Conservation (phyloP, 1,139 yeast genomes). For the Yamadazyma conglobata region DNA sequence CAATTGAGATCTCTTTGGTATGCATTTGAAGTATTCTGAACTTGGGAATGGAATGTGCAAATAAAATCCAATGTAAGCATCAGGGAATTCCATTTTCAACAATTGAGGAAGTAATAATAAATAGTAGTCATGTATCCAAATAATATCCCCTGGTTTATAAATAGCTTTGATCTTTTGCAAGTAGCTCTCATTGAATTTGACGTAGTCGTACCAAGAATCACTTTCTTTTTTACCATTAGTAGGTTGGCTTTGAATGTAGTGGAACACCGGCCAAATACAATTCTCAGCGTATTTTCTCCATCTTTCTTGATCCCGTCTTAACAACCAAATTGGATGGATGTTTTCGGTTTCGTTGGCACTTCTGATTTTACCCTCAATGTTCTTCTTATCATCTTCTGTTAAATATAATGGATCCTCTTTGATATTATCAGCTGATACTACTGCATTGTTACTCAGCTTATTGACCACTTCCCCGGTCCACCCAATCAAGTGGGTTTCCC, state of each 20-base stretch:
- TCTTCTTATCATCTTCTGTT: constrained; percentile 51
- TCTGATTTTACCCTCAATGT: constrained; percentile 43
- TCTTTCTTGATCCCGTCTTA: constrained; percentile 66
- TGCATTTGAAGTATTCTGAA: constrained; percentile 87
- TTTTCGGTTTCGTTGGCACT: constrained; percentile 44
- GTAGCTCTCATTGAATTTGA: constrained; percentile 84
- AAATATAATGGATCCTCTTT: constrained; percentile 61
- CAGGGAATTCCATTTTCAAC: constrained; percentile 75
- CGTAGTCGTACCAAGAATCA: constrained; percentile 89
- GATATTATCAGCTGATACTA: constrained; percentile 16
- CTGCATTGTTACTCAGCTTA: constrained; percentile 20
- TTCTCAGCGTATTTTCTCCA: constrained; percentile 92
- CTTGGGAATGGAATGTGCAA: constrained; percentile 93
- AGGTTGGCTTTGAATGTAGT: constrained; percentile 74
- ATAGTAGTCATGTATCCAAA: constrained; percentile 95
- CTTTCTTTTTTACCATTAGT: constrained; percentile 67
- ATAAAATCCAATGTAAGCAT: constrained; percentile 78
- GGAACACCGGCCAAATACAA: constrained; percentile 91
- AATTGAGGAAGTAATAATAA: constrained; percentile 80
- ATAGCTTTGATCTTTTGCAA: constrained; percentile 70
- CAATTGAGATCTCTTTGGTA: constrained; percentile 76
- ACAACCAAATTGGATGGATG: constrained; percentile 83
- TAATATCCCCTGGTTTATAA: constrained; percentile 86
- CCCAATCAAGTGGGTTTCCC: constrained; percentile 87
- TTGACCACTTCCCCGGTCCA: constrained; percentile 91